Evolutionary conservation across 2,329 filamentous ascomycete species (phyloP), one percentile per base, ranked within the genome.

Genomic region (Aspergillus oerlinghausenensis): DNA sequence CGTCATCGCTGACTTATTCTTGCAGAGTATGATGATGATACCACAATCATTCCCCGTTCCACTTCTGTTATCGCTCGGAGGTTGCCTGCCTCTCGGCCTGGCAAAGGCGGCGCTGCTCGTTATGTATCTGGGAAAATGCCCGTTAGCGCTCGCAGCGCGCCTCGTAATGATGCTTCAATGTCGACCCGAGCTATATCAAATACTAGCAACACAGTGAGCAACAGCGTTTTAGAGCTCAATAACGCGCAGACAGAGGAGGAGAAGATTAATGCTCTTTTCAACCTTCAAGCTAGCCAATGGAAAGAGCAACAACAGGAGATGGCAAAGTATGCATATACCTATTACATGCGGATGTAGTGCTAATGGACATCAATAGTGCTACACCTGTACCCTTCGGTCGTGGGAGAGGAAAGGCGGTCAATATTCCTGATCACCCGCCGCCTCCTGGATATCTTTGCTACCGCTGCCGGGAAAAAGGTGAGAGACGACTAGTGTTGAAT

Each of bases 61-160:
- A 97, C 92, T 2, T 95, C 92, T 0, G 92, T 99, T 56, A 88
- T 97, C 64, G 94, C 92, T 43, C 87, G 90, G 58, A 87, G 94
- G 59, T 82, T 94, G 61, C 94, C 94, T 3, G 90, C 94, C 6
- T 80, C 85, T 52, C 91, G 92, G 69, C 88, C 88, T 50, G 94
- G 94, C 29, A 91, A 92, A 62, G 95, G 94, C 52, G 86, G 90
- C 63, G 95, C 94, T 55, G 92, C 93, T 61, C 86, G 94, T 70
- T 99, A 99, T 81, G 90, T 99, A 59, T 93, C 91, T 19, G 94
- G 94, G 58, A 96, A 96, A 76, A 95, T 96, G 84, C 94, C 94
- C 2, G 84, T 90, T 21, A 90, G 87, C 67, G 90, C 92, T 3
- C 94, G 92, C 74, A 94, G 90, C 66, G 84, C 86, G 14, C 84